Evolutionary conservation across 1,139 yeast genomes (phyloP).

Genomic region (Pichia terricola): DNA sequence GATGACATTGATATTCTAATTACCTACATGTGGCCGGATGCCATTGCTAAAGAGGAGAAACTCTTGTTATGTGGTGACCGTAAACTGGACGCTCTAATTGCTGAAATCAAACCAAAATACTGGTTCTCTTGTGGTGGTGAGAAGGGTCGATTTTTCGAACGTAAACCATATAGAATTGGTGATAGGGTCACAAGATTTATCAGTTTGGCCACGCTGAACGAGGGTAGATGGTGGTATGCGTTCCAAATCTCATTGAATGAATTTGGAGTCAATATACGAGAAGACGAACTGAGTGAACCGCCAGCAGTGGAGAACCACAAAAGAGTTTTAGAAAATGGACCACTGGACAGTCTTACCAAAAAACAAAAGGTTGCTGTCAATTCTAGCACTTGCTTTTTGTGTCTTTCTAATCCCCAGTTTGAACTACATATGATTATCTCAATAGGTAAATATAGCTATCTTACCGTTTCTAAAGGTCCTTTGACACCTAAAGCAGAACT

Average conservation of each 20-base stretch:
- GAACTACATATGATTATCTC: conserved; percentile 77
- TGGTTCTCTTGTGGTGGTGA: conserved; percentile 51
- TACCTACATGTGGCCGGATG: conserved; percentile 52
- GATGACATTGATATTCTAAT: conserved; percentile 43
- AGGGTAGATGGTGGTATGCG: conserved; percentile 66
- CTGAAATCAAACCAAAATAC: conserved; percentile 45
- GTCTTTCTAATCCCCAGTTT: conserved; percentile 70
- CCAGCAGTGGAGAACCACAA: background rate
- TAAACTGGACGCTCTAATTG: conserved; percentile 38
- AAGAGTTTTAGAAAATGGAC: too few species aligned
- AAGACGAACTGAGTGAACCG: background rate
- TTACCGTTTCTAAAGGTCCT: conserved; percentile 87
- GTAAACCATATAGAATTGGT: conserved; percentile 38
- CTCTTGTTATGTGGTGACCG: conserved; percentile 31
- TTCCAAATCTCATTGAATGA: conserved; percentile 31
- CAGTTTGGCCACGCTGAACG: conserved; percentile 51
- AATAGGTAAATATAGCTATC: conserved; percentile 54
- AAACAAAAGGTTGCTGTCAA: conserved; percentile 25
- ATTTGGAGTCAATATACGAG: background rate
- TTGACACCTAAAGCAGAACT: conserved; percentile 40
- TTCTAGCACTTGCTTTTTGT: conserved; percentile 68
- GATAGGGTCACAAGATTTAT: conserved; percentile 46
- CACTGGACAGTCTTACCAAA: background rate
- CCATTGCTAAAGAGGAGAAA: conserved; percentile 34
- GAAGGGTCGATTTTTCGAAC: conserved; percentile 43